A percentile compares a stretch with the other conserved stretches of the same genome.
phyloP scores from a whole-genome alignment of 192 early-diverging fungal species.

The Ramicandelaber brevisporus region DNA sequence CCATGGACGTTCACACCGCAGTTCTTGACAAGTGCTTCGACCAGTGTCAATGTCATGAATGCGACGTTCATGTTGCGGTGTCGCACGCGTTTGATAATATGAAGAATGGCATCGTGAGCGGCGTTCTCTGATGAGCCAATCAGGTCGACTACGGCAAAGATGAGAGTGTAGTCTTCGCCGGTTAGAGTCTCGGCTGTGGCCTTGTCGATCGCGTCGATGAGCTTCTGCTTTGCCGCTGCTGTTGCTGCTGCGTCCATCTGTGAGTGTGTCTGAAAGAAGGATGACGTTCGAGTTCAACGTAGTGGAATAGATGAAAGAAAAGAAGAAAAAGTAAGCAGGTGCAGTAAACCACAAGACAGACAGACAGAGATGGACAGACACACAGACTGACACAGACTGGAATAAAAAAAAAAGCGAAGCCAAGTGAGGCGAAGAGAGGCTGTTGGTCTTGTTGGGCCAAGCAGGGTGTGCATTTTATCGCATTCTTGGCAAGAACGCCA shows the following conservation, averaged over 20 bases:
- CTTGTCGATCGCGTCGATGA: conserved; percentile 14
- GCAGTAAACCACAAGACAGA: not conserved
- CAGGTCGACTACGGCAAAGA: conserved; percentile 44
- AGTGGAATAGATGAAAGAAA: not conserved
- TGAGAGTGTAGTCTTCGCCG: conserved; percentile 78
- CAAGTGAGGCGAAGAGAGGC: not conserved
- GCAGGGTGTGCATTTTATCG: too few relatives aligned
- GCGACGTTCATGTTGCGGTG: conserved; percentile 65
- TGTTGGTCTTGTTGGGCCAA: not conserved
- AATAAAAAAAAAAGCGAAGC: conserved; percentile 1
- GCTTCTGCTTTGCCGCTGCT: not conserved
- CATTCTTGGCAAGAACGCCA: too few relatives aligned
- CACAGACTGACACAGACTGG: not conserved
- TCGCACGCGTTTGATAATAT: conserved; percentile 35
- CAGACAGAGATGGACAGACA: conserved; percentile 1
- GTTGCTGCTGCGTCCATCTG: not conserved
- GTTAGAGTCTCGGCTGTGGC: conserved; percentile 86
- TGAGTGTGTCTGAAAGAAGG: not conserved
- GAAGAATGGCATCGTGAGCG: not conserved
- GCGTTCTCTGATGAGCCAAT: conserved; percentile 16
- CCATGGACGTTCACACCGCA: conserved; percentile 50
- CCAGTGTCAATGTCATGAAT: conserved; percentile 41
- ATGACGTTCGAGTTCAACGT: not conserved
- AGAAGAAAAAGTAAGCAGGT: conserved; percentile 1
- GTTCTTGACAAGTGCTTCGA: conserved; percentile 80